These are phyloP conservation scores for Castanea sativa DNA, from an alignment of 306 rosid species.

Conservation along the genomic window DNA sequence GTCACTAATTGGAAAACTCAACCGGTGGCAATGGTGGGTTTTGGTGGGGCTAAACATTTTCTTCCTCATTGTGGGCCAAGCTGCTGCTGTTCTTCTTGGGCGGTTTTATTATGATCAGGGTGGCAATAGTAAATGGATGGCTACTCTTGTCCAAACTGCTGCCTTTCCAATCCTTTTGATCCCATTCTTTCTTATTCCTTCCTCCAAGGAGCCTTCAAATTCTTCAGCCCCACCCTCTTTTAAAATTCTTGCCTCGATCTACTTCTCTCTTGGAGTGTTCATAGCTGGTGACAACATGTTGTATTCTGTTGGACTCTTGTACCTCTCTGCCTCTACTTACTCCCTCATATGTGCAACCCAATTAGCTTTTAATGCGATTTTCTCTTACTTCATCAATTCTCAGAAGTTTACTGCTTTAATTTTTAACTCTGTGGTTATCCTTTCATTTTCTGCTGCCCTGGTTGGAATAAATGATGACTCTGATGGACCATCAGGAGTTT, in stretches of 20 bases:
- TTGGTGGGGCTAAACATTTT: conserved; percentile 56
- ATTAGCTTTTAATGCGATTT: conserved; percentile 80
- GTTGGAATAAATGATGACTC: conserved; percentile 75
- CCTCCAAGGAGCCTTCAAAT: conserved; percentile 38
- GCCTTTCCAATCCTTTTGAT: conserved; percentile 67
- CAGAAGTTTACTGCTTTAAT: conserved; percentile 79
- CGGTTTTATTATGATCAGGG: conserved; percentile 86
- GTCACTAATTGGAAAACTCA: conserved; percentile 38
- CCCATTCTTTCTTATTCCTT: conserved; percentile 55
- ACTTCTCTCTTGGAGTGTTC: conserved; percentile 58
- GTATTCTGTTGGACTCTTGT: conserved; percentile 76
- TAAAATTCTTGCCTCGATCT: conserved; percentile 34
- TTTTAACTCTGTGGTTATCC: conserved; percentile 61
- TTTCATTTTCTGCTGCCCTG: conserved; percentile 68
- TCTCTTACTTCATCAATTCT: conserved; percentile 78
- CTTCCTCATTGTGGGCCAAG: conserved; percentile 74
- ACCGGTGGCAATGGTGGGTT: conserved; percentile 90
- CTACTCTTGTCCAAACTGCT: conserved; percentile 86
- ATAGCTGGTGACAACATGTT: conserved; percentile 78
- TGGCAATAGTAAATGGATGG: conserved; percentile 92
- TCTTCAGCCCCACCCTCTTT: conserved; percentile 35
- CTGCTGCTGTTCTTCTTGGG: conserved; percentile 83
- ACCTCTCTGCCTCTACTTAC: conserved; percentile 90
- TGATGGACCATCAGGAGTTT: conserved; percentile 42
- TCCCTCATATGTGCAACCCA: conserved; percentile 84